Conservation (phyloP, 2,329 filamentous ascomycete species). For the Ceratocystis cacaofunesta region DNA sequence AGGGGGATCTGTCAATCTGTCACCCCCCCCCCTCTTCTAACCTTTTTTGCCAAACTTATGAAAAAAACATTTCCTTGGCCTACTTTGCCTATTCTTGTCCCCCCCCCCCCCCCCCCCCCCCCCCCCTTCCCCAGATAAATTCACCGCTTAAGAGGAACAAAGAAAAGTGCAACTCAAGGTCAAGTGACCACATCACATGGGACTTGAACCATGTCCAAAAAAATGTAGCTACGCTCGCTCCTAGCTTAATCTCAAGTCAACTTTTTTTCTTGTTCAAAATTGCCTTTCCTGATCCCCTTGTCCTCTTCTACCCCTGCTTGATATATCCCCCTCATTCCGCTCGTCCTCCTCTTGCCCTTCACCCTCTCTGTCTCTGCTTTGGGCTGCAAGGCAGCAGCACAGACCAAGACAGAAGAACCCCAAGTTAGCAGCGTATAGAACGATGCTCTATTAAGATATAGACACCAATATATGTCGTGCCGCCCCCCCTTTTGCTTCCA, state of each 20-base stretch:
- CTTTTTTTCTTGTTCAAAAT: not conserved
- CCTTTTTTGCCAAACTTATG: too few relatives aligned
- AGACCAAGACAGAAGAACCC: not conserved
- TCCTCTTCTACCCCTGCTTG: not conserved
- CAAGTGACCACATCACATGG: conserved; percentile 15
- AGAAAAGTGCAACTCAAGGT: not conserved
- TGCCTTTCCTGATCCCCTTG: not conserved
- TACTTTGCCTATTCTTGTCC: too few relatives aligned
- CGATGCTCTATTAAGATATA: not conserved
- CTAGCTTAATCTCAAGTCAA: not conserved
- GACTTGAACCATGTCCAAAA: conserved; percentile 1
- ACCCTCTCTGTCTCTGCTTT: not conserved
- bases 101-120: not conserved
- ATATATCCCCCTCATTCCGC: not conserved
- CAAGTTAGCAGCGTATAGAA: not conserved
- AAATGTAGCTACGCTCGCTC: not conserved
- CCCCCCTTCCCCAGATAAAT: not conserved
- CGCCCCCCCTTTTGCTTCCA: not conserved
- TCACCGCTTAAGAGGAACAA: conserved; percentile 4
- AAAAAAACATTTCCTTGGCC: too few relatives aligned
- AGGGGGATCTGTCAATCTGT: not conserved
- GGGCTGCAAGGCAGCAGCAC: not conserved
- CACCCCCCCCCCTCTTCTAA: too few relatives aligned
- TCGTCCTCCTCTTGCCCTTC: not conserved
- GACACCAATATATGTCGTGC: not conserved